Conservation (phyloP, 2,329 filamentous ascomycete genomes). For the Cladosporium sp. region DNA sequence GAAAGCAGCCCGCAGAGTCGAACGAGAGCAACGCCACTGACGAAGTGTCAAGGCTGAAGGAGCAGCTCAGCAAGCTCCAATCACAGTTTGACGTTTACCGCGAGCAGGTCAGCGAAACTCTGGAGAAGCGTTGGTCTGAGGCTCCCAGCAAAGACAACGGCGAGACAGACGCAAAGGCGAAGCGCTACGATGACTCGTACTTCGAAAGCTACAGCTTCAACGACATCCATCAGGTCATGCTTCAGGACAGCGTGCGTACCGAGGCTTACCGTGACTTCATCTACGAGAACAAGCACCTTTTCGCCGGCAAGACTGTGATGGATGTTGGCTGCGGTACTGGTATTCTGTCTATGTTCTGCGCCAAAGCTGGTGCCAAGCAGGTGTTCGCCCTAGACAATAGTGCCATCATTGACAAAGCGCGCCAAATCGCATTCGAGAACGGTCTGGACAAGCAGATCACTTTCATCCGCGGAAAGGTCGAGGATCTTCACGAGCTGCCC, state of each 20-base stretch:
- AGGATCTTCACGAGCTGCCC: slow-evolving; percentile 70
- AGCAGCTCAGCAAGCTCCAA: slow-evolving; percentile 18
- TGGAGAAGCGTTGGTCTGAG: slow-evolving; percentile 25
- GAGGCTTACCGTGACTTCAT: slow-evolving; percentile 94
- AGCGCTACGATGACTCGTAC: slow-evolving; percentile 22
- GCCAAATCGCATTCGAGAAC: slow-evolving; percentile 80
- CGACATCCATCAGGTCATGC: slow-evolving; percentile 89
- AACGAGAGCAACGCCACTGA: slow-evolving; percentile 8
- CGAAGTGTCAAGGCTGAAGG: slow-evolving; percentile 18
- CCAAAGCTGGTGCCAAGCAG: slow-evolving; percentile 77
- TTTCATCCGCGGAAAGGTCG: slow-evolving; percentile 79
- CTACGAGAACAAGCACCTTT: slow-evolving; percentile 83
- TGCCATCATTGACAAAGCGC: slow-evolving; percentile 81
- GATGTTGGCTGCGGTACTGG: slow-evolving; percentile 83
- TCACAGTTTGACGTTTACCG: slow-evolving; percentile 22
- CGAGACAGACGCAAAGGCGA: slow-evolving; percentile 16
- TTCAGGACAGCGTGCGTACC: slow-evolving; percentile 84
- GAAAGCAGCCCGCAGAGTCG: slow-evolving; percentile 6
- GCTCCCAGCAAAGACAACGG: slow-evolving; percentile 12
- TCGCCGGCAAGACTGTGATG: slow-evolving; percentile 79
- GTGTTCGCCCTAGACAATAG: slow-evolving; percentile 93
- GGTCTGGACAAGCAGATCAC: slow-evolving; percentile 69
- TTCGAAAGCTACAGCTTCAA: slow-evolving; percentile 26
- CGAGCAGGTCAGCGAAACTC: slow-evolving; percentile 21
- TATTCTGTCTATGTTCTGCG: slow-evolving; percentile 92